Conservation (phyloP, 1,284 basidiomycete species). For the Cutaneotrichosporon sp. region DNA sequence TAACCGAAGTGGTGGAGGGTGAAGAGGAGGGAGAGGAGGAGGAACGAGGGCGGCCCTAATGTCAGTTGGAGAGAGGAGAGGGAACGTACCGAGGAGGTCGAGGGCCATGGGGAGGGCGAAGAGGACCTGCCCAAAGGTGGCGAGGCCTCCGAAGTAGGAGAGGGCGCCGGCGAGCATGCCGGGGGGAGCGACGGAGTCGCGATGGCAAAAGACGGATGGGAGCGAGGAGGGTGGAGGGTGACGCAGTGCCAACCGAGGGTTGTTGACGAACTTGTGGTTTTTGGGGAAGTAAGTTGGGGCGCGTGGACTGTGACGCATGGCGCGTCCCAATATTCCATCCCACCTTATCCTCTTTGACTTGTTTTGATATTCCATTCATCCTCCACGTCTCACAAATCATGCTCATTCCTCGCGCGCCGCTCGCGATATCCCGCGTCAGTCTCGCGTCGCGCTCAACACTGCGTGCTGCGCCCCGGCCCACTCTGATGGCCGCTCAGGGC, state of each 20-base stretch:
- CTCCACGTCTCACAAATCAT: neutral
- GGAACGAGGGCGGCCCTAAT: conserved; percentile 52
- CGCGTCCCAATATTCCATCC: neutral
- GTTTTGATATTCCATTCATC: conserved; percentile 6
- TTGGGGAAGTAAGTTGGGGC: neutral
- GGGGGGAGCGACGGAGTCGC: conserved; percentile 4
- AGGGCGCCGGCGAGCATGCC: conserved; percentile 25
- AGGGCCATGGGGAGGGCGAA: conserved; percentile 49
- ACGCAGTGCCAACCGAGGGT: neutral
- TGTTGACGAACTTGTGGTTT: neutral
- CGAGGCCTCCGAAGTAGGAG: conserved; percentile 43
- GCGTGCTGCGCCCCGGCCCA: conserved; percentile 12
- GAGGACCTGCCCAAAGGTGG: conserved; percentile 49
- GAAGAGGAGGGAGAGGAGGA: conserved; percentile 52
- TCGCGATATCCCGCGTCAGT: neutral
- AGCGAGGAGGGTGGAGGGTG: neutral
- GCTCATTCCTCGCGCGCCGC: conserved; percentile 7
- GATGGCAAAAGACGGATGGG: neutral
- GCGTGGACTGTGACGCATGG: no score
- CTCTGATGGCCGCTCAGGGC: conserved; percentile 4
- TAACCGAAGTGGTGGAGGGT: conserved; percentile 49
- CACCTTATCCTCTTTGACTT: neutral
- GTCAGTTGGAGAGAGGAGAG: neutral
- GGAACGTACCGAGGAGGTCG: conserved; percentile 44
- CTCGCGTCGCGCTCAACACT: neutral